phyloP scores from a whole-genome alignment of 192 early-diverging fungal species.

The Coemansia sp. region DNA sequence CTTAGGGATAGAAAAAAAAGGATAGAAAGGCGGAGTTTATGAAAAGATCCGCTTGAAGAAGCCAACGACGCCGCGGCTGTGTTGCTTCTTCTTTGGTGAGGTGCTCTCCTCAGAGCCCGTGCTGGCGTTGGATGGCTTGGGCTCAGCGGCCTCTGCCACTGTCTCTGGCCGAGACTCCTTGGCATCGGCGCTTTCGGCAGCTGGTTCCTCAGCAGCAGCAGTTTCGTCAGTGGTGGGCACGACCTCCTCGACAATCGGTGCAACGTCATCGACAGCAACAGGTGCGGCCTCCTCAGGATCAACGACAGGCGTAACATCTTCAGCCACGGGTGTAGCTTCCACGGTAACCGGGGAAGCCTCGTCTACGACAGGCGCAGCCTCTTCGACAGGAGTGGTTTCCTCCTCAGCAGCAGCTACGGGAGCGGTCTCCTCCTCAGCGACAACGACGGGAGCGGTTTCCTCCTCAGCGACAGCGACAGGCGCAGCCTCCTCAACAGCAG shows the following conservation, averaged over 20 bases:
- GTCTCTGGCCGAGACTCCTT: conserved; percentile 9
- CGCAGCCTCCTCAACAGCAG: conserved; percentile 6
- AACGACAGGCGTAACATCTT: background rate
- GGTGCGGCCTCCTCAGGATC: background rate
- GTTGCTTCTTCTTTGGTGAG: conserved; percentile 40
- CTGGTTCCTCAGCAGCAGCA: background rate
- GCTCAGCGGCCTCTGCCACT: background rate
- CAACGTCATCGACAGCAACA: conserved; percentile 1
- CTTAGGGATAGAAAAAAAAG: background rate
- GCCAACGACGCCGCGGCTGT: conserved; percentile 31
- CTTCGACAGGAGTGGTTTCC: conserved; percentile 10
- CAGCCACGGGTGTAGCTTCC: conserved; percentile 2
- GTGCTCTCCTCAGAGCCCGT: conserved; percentile 4
- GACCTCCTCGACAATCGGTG: conserved; percentile 9
- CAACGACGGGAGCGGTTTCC: no score
- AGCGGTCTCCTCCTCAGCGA: no score
- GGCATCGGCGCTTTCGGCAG: background rate
- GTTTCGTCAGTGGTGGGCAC: background rate
- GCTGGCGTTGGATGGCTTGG: conserved; percentile 20
- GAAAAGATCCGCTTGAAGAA: conserved; percentile 50
- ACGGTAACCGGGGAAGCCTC: background rate
- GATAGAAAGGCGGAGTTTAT: conserved; percentile 3
- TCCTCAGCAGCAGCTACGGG: no score
- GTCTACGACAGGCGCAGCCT: background rate
- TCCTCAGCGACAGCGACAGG: background rate